phyloP scores from a whole-genome alignment of 768 basidiomycete species.

The Macrolepiota albuminosa region DNA sequence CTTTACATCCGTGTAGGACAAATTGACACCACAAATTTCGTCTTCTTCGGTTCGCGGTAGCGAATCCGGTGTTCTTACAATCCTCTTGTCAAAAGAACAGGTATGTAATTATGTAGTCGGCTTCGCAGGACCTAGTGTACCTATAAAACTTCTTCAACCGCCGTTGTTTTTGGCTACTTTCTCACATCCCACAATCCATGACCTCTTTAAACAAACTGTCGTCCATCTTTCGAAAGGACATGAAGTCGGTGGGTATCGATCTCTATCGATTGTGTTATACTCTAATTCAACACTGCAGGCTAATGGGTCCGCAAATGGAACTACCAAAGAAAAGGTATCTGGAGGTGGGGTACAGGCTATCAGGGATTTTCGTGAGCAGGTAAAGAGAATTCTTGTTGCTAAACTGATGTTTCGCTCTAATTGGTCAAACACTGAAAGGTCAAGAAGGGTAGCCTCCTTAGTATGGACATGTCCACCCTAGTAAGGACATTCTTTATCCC shows the following conservation, averaged over 20 bases:
- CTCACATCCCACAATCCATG: conserved; percentile 6
- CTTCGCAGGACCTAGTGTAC: neutral
- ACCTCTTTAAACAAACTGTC: conserved; percentile 16
- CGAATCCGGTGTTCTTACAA: neutral
- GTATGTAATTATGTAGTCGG: neutral
- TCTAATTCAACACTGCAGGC: conserved; percentile 2
- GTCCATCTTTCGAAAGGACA: conserved; percentile 18
- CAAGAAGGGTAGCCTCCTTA: conserved; percentile 35
- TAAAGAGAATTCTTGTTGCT: conserved; percentile 14
- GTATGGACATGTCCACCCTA: conserved; percentile 33
- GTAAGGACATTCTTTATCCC: conserved; percentile 24
- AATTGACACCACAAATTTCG: conserved; percentile 4
- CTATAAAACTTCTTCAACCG: conserved; percentile 2
- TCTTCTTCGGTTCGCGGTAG: conserved; percentile 7
- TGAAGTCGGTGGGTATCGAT: conserved; percentile 2
- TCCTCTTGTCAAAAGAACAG: neutral
- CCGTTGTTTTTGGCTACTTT: neutral
- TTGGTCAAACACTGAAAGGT: conserved; percentile 25
- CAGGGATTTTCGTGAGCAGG: conserved; percentile 40
- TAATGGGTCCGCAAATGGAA: conserved; percentile 13
- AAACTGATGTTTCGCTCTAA: neutral
- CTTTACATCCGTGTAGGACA: neutral
- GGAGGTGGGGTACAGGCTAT: conserved; percentile 27
- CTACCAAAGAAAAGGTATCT: conserved; percentile 3
- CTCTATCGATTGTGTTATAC: neutral